These are phyloP conservation scores for Pleurotus tuber-regium DNA, from an alignment of 768 basidiomycete genomes.

Conservation along the genomic window DNA sequence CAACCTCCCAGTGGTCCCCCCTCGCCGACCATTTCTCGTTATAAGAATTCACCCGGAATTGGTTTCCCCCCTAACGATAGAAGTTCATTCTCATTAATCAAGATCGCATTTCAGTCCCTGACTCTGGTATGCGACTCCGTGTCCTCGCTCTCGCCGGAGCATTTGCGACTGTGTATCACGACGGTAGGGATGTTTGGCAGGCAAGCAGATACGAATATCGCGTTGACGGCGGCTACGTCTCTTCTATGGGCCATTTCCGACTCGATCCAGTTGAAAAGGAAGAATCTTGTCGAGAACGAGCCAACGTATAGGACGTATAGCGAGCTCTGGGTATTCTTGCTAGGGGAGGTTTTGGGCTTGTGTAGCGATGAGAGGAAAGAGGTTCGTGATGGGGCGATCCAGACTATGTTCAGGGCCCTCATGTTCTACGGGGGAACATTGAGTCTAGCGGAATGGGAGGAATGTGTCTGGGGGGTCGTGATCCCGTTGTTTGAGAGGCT, in stretches of 20 bases:
- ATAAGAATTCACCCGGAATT: slow-evolving; percentile 35
- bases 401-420: slow-evolving; percentile 91
- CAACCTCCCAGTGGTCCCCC: slow-evolving; percentile 34
- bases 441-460: slow-evolving; percentile 80
- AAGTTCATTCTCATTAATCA: slow-evolving; percentile 72
- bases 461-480: slow-evolving; percentile 88
- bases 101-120: slow-evolving; percentile 92
- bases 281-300: slow-evolving; percentile 43
- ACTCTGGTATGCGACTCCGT: slow-evolving; percentile 94
- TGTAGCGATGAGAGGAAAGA: slow-evolving; percentile 79
- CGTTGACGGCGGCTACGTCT: slow-evolving; percentile 89
- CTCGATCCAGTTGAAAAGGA: slow-evolving; percentile 84
- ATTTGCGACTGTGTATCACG: slow-evolving; percentile 84
- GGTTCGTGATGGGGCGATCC: slow-evolving; percentile 90
- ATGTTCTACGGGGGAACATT: slow-evolving; percentile 91
- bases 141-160: slow-evolving; percentile 72
- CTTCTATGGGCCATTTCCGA: slow-evolving; percentile 96
- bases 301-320: slow-evolving; percentile 58
- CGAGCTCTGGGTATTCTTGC: slow-evolving; percentile 90
- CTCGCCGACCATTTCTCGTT: slow-evolving; percentile 31
- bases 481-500: slow-evolving; percentile 82
- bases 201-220: slow-evolving; percentile 94
- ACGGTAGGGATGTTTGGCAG: slow-evolving; percentile 91
- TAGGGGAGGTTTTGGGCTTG: slow-evolving; percentile 79
- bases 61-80: slow-evolving; percentile 62